A percentile compares a stretch with the other conserved stretches of the same genome.
phyloP scores from a whole-genome alignment of 2,329 filamentous ascomycete genomes.

The Juglanconis sp. region DNA sequence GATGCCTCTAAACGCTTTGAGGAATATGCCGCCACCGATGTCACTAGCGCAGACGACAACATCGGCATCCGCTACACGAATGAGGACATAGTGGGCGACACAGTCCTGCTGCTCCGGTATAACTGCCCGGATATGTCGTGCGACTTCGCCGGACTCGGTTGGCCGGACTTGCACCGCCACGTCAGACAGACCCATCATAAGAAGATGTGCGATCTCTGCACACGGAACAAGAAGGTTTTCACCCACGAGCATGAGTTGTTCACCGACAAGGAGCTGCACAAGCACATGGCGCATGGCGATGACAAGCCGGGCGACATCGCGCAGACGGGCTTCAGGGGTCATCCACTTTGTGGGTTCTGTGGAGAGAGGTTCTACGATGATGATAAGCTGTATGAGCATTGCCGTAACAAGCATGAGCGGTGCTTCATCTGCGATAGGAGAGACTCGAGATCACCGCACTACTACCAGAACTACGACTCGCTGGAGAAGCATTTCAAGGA shows the following conservation, averaged over 20 bases:
- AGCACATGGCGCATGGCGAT: slow-evolving; percentile 87
- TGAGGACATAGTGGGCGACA: slow-evolving; percentile 86
- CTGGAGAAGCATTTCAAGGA: slow-evolving; percentile 83
- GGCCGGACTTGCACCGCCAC: slow-evolving; percentile 64
- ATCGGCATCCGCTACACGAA: slow-evolving; percentile 91
- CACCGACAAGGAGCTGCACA: slow-evolving; percentile 72
- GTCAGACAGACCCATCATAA: slow-evolving; percentile 80
- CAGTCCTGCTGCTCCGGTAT: slow-evolving; percentile 80
- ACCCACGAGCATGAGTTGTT: slow-evolving; percentile 97
- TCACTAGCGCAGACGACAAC: slow-evolving; percentile 75
- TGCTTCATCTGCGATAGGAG: slow-evolving; percentile 88
- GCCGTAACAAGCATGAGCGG: slow-evolving; percentile 87
- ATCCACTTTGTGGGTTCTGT: slow-evolving; percentile 93
- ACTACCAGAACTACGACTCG: slow-evolving; percentile 84
- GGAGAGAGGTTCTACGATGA: slow-evolving; percentile 89
- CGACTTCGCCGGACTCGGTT: slow-evolving; percentile 73
- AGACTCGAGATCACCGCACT: slow-evolving; percentile 72
- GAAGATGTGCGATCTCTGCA: slow-evolving; percentile 86
- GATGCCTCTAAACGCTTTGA: slow-evolving; percentile 77
- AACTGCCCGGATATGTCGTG: slow-evolving; percentile 86
- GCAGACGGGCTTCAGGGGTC: slow-evolving; percentile 93
- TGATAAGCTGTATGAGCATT: slow-evolving; percentile 92
- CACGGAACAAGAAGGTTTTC: slow-evolving; percentile 95
- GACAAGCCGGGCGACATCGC: slow-evolving; percentile 85
- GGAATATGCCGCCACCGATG: slow-evolving; percentile 72